phyloP scores from a whole-genome alignment of 2,329 filamentous ascomycete species.

The Uncinocarpus reesii region DNA sequence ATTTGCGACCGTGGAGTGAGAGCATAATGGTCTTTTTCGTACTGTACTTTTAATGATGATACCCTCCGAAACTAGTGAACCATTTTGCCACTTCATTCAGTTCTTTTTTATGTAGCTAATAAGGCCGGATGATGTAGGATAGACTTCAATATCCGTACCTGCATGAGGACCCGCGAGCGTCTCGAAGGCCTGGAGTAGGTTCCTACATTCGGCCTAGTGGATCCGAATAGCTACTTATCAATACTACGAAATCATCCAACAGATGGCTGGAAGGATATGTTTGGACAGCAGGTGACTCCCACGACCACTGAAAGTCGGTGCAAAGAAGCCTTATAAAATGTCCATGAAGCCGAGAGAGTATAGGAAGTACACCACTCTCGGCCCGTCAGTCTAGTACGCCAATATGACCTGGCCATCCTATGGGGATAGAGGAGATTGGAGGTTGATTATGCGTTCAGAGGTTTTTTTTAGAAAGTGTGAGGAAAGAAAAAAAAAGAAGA shows the following conservation, averaged over 20 bases:
- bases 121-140: too few species aligned
- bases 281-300: constrained; percentile 31
- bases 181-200: too few species aligned
- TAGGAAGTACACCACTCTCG: constrained; percentile 9
- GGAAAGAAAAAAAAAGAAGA: constrained; percentile 15
- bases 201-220: too few species aligned
- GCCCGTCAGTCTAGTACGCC: constrained; percentile 36
- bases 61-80: neutral
- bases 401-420: constrained; percentile 42
- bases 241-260: too few species aligned
- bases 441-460: constrained; percentile 42
- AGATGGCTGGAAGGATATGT: constrained; percentile 22
- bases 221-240: too few species aligned
- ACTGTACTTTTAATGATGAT: constrained; percentile 2
- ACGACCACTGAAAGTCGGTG: constrained; percentile 21
- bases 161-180: too few species aligned
- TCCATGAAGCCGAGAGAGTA: constrained; percentile 16
- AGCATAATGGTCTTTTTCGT: neutral
- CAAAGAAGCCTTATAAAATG: constrained; percentile 26
- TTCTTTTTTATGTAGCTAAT: too few species aligned
- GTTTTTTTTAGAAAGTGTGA: constrained; percentile 32
- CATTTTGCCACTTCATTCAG: too few species aligned
- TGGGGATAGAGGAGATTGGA: constrained; percentile 31
- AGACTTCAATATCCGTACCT: too few species aligned
- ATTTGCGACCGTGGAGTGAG: neutral